These are phyloP conservation scores for Neonectria punicea DNA, from an alignment of 2,329 filamentous ascomycete genomes.

Conservation along the genomic window DNA sequence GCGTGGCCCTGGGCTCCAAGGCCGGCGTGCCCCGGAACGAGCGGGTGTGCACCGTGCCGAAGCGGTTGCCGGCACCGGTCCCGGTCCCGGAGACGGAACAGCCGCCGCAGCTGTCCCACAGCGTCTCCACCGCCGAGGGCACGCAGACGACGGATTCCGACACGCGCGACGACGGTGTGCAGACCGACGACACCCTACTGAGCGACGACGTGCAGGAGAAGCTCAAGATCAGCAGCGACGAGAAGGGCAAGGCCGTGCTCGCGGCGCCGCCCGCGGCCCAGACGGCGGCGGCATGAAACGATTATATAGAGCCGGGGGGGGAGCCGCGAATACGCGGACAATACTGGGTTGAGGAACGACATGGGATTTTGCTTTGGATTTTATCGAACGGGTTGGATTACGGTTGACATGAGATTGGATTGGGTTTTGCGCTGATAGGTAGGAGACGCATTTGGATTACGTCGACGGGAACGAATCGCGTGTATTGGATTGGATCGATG, in stretches of 20 bases:
- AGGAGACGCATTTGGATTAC: not conserved
- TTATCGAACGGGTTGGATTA: not conserved
- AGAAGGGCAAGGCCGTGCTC: slow-evolving; percentile 26
- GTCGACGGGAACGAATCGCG: not conserved
- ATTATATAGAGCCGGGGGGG: slow-evolving; percentile 23
- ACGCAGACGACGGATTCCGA: slow-evolving; percentile 41
- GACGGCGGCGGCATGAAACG: slow-evolving; percentile 25
- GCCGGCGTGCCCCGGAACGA: slow-evolving; percentile 58
- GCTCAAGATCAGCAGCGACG: slow-evolving; percentile 45
- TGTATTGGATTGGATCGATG: slow-evolving; percentile 1
- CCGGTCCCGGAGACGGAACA: slow-evolving; percentile 17
- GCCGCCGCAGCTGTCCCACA: slow-evolving; percentile 28
- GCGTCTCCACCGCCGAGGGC: slow-evolving; percentile 44
- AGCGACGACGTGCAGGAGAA: slow-evolving; percentile 47
- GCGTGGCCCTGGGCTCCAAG: slow-evolving; percentile 62
- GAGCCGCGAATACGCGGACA: not conserved
- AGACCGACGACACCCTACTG: slow-evolving; percentile 43
- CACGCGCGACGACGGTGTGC: slow-evolving; percentile 40
- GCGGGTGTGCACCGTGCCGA: slow-evolving; percentile 62
- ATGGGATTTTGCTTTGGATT: not conserved
- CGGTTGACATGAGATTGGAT: not conserved
- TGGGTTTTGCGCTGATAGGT: not conserved
- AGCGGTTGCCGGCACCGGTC: slow-evolving; percentile 43
- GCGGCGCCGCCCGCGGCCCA: slow-evolving; percentile 13
- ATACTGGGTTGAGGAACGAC: not conserved